Conservation (phyloP, 2,329 filamentous ascomycete genomes). For the Ascochyta viciae-villosae region DNA sequence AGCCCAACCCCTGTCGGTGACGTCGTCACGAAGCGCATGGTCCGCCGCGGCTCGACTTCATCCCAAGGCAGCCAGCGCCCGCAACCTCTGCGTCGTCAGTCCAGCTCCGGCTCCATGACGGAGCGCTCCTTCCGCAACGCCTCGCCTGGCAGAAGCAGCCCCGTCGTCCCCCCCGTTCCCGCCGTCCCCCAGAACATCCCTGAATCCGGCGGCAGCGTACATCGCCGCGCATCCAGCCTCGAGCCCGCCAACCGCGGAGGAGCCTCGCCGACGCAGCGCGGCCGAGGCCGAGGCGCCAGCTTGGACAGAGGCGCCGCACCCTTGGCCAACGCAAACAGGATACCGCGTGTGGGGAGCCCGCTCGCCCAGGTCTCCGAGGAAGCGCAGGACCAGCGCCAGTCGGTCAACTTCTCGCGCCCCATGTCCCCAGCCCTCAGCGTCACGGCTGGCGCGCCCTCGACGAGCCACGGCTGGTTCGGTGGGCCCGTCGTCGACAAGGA, state of each 20-base stretch:
- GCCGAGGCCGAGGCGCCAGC: conserved; percentile 49
- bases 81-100: conserved; percentile 55
- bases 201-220: conserved; percentile 31
- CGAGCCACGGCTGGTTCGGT: conserved; percentile 49
- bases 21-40: conserved; percentile 85
- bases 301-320: conserved; percentile 47
- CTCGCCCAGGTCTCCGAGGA: conserved; percentile 53
- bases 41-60: conserved; percentile 75
- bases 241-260: conserved; percentile 58
- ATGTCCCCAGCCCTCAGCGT: conserved; percentile 50
- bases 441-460: conserved; percentile 19
- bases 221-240: conserved; percentile 56
- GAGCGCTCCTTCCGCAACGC: conserved; percentile 85
- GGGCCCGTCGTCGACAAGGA: conserved; percentile 46
- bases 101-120: conserved; percentile 81
- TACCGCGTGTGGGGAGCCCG: conserved; percentile 38
- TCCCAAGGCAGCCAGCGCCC: conserved; percentile 61
- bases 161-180: conserved; percentile 74
- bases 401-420: conserved; percentile 63
- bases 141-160: conserved; percentile 55
- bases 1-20: conserved; percentile 81
- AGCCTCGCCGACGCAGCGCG: conserved; percentile 51
- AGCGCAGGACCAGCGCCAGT: conserved; percentile 53
- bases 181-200: conserved; percentile 65
- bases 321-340: conserved; percentile 28